Base-by-base conservation (phyloP, 2,329 filamentous ascomycete species). In the Colletotrichum magnum region DNA sequence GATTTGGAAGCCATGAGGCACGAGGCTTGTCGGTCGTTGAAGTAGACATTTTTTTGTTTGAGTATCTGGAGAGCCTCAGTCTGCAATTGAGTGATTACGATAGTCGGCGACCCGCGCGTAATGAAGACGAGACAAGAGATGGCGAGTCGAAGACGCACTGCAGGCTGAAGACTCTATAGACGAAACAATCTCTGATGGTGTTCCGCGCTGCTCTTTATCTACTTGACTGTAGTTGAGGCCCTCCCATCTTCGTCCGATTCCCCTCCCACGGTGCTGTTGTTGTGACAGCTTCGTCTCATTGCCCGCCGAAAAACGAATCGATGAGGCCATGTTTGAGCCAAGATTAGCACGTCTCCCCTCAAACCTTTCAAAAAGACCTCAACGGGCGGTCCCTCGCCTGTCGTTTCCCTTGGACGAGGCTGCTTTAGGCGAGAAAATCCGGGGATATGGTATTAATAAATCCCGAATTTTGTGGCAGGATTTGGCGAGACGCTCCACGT, bases 241-340 rank as follows among this genome's bases (percentile, higher is more conserved):
- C 4, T 6, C 9, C 48, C 16, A 15, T 18, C 28, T 36, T 53
- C 48, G 18, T 53, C 10, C 43, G 10, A 28, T 39, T 2, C 5
- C 12, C 21, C 2, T 12, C 50, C 64, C 48, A 67, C 56, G 51
- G 26, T 4, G 64, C 28, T 16, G 43, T 26, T 32, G 12, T 21
- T 56, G 50, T 45, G 50, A 51, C 58, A 67, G 41, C 43, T 43
- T n/a, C 39, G 58, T 67, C 58, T 67, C 50, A 18, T 41, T 48
- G 6, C 9, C 3, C 28, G 18, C 24, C 15, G 21, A 13, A 12
- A 18, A 2, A 16, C 5, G 28, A 16, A 16, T 18, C 16, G n/a
- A 15, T 53, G 50, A 62, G 41, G 43, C 58, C 51, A 57, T 36
- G 64, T 67, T 67, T 61, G n/a, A 47, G 64, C 64, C 58, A 62